A percentile compares a stretch with the other conserved stretches of the same genome.
These are phyloP conservation scores for Artemisia argyi DNA, from an alignment of 129 eudicot species.

Conservation along the genomic window DNA sequence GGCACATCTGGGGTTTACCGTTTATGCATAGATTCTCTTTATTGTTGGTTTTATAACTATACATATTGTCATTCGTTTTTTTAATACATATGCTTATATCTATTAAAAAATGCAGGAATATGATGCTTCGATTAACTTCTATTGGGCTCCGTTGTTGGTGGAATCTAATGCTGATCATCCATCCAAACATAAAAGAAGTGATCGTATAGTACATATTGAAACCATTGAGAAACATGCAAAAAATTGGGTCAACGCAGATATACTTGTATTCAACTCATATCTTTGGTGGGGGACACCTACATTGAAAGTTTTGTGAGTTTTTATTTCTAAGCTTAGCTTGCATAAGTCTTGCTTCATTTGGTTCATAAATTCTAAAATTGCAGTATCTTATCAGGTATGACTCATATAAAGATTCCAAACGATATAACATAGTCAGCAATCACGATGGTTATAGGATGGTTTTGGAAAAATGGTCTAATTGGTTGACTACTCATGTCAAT, in stretches of 20 bases:
- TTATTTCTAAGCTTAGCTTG: background rate
- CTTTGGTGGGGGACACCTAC: conserved; percentile 62
- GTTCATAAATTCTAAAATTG: background rate
- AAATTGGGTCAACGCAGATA: conserved; percentile 59
- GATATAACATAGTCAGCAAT: conserved; percentile 46
- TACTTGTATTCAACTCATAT: conserved; percentile 54
- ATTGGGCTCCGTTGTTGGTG: conserved; percentile 60
- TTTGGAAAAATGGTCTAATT: conserved; percentile 66
- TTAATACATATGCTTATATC: background rate
- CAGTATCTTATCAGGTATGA: conserved; percentile 18
- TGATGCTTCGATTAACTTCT: conserved; percentile 53
- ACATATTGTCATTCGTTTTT: no score
- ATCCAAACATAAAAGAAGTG: conserved; percentile 31
- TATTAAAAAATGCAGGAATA: conserved; percentile 37
- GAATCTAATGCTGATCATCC: conserved; percentile 62
- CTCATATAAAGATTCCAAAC: conserved; percentile 25
- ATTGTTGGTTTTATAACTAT: no score
- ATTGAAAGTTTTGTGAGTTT: conserved; percentile 47
- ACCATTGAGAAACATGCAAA: conserved; percentile 53
- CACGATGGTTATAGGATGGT: conserved; percentile 54
- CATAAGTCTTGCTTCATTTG: background rate
- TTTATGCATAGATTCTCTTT: no score
- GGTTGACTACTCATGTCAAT: conserved; percentile 55
- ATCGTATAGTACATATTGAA: conserved; percentile 42
- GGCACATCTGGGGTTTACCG: no score